phyloP scores from a whole-genome alignment of 176 grass and related monocot species.

The Paspalum vaginatum region DNA sequence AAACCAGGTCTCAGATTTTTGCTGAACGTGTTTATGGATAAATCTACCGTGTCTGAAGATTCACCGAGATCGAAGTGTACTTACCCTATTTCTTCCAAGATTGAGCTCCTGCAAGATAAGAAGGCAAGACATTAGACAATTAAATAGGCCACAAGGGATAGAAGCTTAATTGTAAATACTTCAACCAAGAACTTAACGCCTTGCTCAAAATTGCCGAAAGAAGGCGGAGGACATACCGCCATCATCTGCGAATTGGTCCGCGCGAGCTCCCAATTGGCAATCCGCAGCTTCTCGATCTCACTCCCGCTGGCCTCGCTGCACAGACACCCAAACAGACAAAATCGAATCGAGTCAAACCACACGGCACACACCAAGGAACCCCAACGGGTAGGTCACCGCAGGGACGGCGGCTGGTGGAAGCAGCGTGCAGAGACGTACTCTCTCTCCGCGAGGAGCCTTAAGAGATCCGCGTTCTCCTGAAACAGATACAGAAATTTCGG shows the following conservation, averaged over 20 bases:
- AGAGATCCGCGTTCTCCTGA: constrained; percentile 53
- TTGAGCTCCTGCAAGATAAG: constrained; percentile 56
- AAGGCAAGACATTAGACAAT: background rate
- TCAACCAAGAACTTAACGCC: background rate
- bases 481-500: background rate
- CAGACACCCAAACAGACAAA: constrained; percentile 30
- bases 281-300: constrained; percentile 57
- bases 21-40: background rate
- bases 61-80: constrained; percentile 18
- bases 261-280: constrained; percentile 58
- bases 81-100: constrained; percentile 53
- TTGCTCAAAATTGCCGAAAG: background rate
- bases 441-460: constrained; percentile 45
- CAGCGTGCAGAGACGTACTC: constrained; percentile 36
- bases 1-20: background rate
- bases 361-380: constrained; percentile 1
- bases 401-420: background rate
- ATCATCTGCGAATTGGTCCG: constrained; percentile 50
- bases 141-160: background rate
- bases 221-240: constrained; percentile 35
- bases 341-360: constrained; percentile 11
- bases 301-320: constrained; percentile 40
- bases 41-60: background rate
- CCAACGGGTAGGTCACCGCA: background rate
- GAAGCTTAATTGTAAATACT: background rate